Percentiles rank a stretch among this genome's conserved stretches.
Evolutionary conservation across 192 early-diverging fungal species (phyloP).

Genomic region (Thoreauomyces humboldtii): DNA sequence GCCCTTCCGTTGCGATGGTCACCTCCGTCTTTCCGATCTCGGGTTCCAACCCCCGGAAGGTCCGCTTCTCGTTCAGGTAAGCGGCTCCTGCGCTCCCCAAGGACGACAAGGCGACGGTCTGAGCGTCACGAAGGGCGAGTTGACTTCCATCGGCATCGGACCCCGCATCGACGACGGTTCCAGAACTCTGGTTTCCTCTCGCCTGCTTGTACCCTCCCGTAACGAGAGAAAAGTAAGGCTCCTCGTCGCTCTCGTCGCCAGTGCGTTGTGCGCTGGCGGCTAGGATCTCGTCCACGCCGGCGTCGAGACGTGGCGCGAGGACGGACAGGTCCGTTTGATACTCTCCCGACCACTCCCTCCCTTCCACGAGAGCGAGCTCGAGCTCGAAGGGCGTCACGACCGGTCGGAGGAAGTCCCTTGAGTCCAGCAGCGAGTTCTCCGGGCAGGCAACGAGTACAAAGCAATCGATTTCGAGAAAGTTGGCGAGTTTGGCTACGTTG

Average conservation of each 20-base stretch:
- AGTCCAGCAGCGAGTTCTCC: constrained; percentile 91
- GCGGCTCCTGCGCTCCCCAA: constrained; percentile 65
- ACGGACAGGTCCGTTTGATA: constrained; percentile 43
- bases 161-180: background rate
- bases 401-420: constrained; percentile 84
- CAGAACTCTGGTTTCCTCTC: background rate
- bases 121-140: constrained; percentile 56
- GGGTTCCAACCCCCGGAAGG: constrained; percentile 80
- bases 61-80: constrained; percentile 65
- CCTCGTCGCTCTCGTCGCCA: constrained; percentile 54
- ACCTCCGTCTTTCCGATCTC: constrained; percentile 63
- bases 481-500: constrained; percentile 93
- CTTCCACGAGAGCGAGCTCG: constrained; percentile 65
- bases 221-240: constrained; percentile 85
- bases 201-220: constrained; percentile 71
- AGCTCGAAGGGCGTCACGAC: constrained; percentile 94
- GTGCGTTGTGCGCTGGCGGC: constrained; percentile 11
- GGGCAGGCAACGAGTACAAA: constrained; percentile 93
- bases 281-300: constrained; percentile 28
- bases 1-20: constrained; percentile 64
- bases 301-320: constrained; percentile 27
- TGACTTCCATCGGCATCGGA: constrained; percentile 19
- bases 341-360: constrained; percentile 36
- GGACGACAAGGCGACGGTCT: constrained; percentile 44
- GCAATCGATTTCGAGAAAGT: constrained; percentile 92